Evolutionary conservation across 306 rosid species (phyloP), one percentile per base, ranked within the genome.

Genomic region (Prunus campanulata): DNA sequence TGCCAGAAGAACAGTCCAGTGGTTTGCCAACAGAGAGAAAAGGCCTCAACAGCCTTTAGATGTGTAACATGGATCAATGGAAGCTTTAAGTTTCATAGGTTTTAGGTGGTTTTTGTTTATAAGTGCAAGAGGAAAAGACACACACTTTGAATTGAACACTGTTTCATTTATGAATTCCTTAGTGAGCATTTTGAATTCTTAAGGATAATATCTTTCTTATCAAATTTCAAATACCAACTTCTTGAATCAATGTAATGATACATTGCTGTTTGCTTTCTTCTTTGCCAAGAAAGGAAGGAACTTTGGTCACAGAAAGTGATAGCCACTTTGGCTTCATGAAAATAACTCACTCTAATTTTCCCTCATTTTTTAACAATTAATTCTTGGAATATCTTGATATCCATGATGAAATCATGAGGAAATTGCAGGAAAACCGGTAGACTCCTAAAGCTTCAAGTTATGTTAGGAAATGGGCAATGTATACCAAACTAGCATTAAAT

Each of bases 11-110:
- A 95, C 98, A 84, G 96, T 87, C 69, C 89, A 80, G 78, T 92
- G 96, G 97, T 92, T 86, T 92, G 97, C 90, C 77, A 92, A 87
- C 39, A 88, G 97, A 88, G 97, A 90, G 80, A 84, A 30, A 76
- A 92, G 90, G 68, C n/a, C 22, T 76, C 89, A 81, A 54, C 75
- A 76, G 22, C 56, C 68, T 48, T 86, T 75, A 66, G 82, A 90
- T 86, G 93, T 94, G 71, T 92, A 88, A 83, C 6, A 19, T 66
- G 27, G 50, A 49, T 6, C 47, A 29, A 20, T 39, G 24, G 46
- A 63, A 15, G 48, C 50, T 7, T 77, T 15, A 9, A 47, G 47
- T 48, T 74, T 13, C 77, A 61, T 47, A 61, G 49, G 46, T 44
- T 61, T 73, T 74, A 74, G 69, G 25, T 22, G 10, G 39, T 25